These are phyloP conservation scores for Paraglomus occultum DNA, from an alignment of 192 early-diverging fungal species.

Conservation along the genomic window DNA sequence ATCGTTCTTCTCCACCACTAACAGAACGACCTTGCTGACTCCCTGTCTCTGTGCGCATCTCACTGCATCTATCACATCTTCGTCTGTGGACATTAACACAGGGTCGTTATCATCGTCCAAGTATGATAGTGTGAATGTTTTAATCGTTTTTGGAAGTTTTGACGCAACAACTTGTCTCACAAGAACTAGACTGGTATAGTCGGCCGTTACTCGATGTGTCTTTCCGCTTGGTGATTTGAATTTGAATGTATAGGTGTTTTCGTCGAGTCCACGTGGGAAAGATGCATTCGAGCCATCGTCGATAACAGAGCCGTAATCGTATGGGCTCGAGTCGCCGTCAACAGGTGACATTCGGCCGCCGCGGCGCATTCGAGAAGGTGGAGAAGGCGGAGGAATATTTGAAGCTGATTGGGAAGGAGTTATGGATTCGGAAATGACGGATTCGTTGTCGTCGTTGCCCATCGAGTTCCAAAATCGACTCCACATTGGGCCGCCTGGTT, in stretches of 20 bases:
- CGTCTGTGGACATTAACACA: conserved; percentile 71
- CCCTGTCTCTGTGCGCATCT: conserved; percentile 72
- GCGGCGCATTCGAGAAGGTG: too few relatives aligned
- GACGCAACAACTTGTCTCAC: conserved; percentile 56
- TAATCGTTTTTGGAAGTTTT: conserved; percentile 41
- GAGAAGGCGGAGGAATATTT: too few relatives aligned
- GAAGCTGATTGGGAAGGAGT: conserved; percentile 11
- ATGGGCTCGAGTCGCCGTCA: conserved; percentile 48
- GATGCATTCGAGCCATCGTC: conserved; percentile 41
- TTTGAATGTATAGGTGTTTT: conserved; percentile 60
- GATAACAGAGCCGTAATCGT: conserved; percentile 47
- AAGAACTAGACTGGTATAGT: conserved; percentile 44
- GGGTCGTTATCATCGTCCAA: conserved; percentile 88
- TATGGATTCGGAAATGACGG: conserved; percentile 38
- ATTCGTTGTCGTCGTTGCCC: conserved; percentile 38
- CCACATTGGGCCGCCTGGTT: conserved; percentile 45
- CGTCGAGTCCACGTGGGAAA: conserved; percentile 35
- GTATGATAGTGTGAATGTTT: conserved; percentile 59
- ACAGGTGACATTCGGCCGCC: conserved; percentile 32
- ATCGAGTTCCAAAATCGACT: conserved; percentile 49
- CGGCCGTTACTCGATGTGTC: conserved; percentile 68
- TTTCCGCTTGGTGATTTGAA: conserved; percentile 68
- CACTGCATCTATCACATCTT: conserved; percentile 83
- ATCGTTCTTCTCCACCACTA: conserved; percentile 36
- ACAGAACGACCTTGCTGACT: conserved; percentile 74